phyloP scores from a whole-genome alignment of 352 stramenopile species.

The Phytophthora sp. region DNA sequence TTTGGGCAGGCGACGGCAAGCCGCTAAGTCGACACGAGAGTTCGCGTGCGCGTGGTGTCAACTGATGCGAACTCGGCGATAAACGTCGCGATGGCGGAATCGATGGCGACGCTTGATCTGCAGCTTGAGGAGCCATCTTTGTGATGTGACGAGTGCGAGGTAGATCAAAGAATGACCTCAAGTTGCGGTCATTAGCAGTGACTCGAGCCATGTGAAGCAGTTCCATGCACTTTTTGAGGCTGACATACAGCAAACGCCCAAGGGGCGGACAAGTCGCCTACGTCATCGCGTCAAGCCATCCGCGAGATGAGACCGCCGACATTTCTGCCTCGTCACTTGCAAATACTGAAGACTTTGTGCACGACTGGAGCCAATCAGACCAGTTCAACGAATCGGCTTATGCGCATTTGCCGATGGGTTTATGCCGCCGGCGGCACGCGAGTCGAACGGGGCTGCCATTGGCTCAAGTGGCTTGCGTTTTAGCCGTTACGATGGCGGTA shows the following conservation, averaged over 20 bases:
- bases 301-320: slow-evolving; percentile 25
- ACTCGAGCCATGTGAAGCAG: not conserved
- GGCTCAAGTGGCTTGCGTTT: slow-evolving; percentile 21
- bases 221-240: slow-evolving; percentile 6
- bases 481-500: slow-evolving; percentile 14
- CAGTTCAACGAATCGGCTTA: slow-evolving; percentile 23
- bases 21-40: slow-evolving; percentile 23
- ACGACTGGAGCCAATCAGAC: slow-evolving; percentile 20
- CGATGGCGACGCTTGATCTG: slow-evolving; percentile 21
- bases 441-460: slow-evolving; percentile 4
- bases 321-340: slow-evolving; percentile 36
- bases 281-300: too few relatives aligned
- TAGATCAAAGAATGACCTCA: slow-evolving; percentile 28
- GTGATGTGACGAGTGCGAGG: slow-evolving; percentile 2
- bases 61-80: slow-evolving; percentile 33
- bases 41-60: slow-evolving; percentile 30
- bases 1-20: slow-evolving; percentile 25
- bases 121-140: slow-evolving; percentile 25
- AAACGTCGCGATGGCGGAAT: slow-evolving; percentile 12
- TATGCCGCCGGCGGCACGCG: slow-evolving; percentile 33
- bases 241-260: slow-evolving; percentile 23
- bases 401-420: slow-evolving; percentile 13
- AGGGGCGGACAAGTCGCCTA: slow-evolving; percentile 16
- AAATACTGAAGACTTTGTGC: slow-evolving; percentile 22
- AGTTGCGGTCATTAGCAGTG: not conserved